Percentiles rank a stretch among this genome's conserved stretches.
Evolutionary conservation across 208 protist species (phyloP).

Genomic region (Leishmania tropica): DNA sequence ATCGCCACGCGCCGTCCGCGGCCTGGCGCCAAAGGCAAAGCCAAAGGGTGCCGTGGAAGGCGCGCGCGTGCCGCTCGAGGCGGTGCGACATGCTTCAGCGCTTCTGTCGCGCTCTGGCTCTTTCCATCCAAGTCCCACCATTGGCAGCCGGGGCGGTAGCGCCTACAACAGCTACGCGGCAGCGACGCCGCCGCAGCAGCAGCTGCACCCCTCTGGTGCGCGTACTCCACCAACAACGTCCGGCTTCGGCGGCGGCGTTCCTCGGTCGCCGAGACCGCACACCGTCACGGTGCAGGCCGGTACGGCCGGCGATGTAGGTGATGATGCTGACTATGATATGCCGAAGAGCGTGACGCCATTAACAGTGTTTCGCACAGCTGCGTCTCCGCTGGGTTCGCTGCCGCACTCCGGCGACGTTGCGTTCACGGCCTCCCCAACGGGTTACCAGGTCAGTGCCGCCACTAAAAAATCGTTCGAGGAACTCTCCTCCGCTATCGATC

Average conservation of each 20-base stretch:
- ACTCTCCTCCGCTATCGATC: constrained; percentile 48
- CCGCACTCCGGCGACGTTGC: neutral
- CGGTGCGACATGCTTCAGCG: constrained; percentile 68
- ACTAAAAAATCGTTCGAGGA: constrained; percentile 36
- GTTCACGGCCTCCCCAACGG: neutral
- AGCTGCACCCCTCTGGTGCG: neutral
- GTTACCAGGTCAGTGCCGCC: neutral
- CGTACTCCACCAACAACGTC: neutral
- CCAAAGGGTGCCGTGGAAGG: constrained; percentile 55
- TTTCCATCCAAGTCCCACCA: neutral
- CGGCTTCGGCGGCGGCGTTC: constrained; percentile 7
- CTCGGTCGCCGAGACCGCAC: constrained; percentile 16
- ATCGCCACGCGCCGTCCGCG: constrained; percentile 29
- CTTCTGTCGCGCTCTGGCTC: constrained; percentile 28
- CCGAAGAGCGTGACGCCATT: neutral
- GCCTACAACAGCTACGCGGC: constrained; percentile 15
- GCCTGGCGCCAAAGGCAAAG: constrained; percentile 80
- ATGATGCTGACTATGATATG: neutral
- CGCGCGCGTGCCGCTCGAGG: constrained; percentile 62
- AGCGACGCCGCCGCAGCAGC: neutral
- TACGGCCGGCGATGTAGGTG: neutral
- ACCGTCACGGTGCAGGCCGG: neutral
- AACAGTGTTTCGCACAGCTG: neutral
- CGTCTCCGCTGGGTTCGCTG: neutral
- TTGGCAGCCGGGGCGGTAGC: neutral